Evolutionary conservation across 768 basidiomycete genomes (phyloP).

Genomic region (Lactarius deliciosus): DNA sequence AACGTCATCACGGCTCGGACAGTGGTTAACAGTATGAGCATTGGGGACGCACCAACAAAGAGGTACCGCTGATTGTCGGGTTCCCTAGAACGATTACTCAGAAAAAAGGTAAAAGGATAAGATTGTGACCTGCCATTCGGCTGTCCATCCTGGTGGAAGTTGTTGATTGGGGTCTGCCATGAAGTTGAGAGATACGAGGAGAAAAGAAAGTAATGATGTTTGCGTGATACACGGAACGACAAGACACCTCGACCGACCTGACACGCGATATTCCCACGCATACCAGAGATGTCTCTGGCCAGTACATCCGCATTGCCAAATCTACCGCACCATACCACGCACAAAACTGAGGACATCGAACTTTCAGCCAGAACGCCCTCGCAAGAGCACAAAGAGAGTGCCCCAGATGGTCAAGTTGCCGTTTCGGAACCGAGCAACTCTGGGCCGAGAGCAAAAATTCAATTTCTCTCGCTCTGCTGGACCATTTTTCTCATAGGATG

Average conservation of each 20-base stretch:
- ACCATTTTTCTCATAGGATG: slow-evolving; percentile 65
- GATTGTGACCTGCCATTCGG: slow-evolving; percentile 72
- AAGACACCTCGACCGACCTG: slow-evolving; percentile 4
- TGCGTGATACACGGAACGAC: not conserved
- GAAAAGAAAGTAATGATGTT: slow-evolving; percentile 14
- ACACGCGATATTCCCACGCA: slow-evolving; percentile 26
- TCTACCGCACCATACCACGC: not conserved
- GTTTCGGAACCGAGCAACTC: not conserved
- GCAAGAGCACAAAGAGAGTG: not conserved
- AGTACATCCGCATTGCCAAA: not conserved
- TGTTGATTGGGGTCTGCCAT: slow-evolving; percentile 59
- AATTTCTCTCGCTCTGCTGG: slow-evolving; percentile 56
- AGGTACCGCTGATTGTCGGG: slow-evolving; percentile 74
- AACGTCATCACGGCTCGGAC: slow-evolving; percentile 20
- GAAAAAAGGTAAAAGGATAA: slow-evolving; percentile 13
- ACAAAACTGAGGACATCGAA: slow-evolving; percentile 9
- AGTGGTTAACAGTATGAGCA: not conserved
- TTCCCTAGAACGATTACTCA: slow-evolving; percentile 56
- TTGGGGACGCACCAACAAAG: slow-evolving; percentile 72
- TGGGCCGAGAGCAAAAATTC: slow-evolving; percentile 36
- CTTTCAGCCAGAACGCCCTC: not conserved
- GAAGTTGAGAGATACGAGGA: slow-evolving; percentile 13
- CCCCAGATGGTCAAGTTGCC: not conserved
- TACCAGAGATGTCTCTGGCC: too few species aligned
- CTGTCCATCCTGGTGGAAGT: slow-evolving; percentile 89